These are phyloP conservation scores for Naegleria lovaniensis DNA, from an alignment of 208 protist genomes.

Conservation along the genomic window DNA sequence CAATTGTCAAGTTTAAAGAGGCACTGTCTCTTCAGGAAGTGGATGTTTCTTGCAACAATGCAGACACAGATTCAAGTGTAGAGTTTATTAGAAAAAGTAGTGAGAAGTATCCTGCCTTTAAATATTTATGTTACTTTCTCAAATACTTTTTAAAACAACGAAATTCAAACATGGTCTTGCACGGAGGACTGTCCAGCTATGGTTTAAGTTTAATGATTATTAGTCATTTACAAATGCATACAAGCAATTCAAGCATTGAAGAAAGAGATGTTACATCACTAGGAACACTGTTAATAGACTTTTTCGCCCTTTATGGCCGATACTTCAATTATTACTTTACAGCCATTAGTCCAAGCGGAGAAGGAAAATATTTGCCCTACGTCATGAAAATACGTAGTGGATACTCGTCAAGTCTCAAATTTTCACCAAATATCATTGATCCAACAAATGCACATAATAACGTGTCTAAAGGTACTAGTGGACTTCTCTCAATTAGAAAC, in stretches of 20 bases:
- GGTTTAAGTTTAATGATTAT: slow-evolving; percentile 18
- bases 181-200: slow-evolving; percentile 16
- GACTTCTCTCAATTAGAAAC: background rate
- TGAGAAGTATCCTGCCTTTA: background rate
- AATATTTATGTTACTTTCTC: slow-evolving; percentile 8
- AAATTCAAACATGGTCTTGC: background rate
- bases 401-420: background rate
- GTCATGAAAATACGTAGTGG: background rate
- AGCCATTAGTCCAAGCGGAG: background rate
- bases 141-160: slow-evolving; percentile 28
- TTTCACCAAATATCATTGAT: background rate
- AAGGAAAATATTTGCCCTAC: background rate
- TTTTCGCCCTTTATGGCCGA: slow-evolving; percentile 25
- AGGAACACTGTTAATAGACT: slow-evolving; percentile 22
- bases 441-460: background rate
- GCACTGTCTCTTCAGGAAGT: background rate
- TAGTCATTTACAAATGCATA: slow-evolving; percentile 28
- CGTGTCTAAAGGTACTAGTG: background rate
- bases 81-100: background rate
- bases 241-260: background rate
- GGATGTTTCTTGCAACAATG: slow-evolving; percentile 10
- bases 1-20: slow-evolving; percentile 16
- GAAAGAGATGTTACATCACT: background rate
- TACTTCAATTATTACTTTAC: slow-evolving; percentile 19
- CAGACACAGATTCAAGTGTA: background rate